Conservation (phyloP, 23 red algal genomes). For the Gracilaria domingensis region DNA sequence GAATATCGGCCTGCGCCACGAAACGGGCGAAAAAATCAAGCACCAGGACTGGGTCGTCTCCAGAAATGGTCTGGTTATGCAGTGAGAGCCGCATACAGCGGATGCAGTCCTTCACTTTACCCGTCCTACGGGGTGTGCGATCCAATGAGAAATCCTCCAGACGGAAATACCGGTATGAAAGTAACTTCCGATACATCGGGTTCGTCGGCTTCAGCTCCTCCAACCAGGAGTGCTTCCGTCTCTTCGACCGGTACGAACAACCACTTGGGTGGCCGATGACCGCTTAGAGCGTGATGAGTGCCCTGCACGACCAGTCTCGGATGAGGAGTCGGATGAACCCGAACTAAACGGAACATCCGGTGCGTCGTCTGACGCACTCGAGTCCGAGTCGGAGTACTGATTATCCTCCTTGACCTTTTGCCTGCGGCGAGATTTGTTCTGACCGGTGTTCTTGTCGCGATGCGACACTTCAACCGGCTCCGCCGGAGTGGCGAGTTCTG, state of each 20-base stretch:
- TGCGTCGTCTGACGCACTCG: not conserved
- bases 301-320: not conserved
- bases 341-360: not conserved
- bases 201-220: not conserved
- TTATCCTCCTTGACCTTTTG: not conserved
- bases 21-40: no score
- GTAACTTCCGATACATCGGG: not conserved
- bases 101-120: no score
- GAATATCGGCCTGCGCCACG: no score
- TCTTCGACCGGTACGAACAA: not conserved
- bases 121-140: not conserved
- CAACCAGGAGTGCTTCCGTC: not conserved
- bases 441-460: not conserved
- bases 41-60: no score
- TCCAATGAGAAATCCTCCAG: no score
- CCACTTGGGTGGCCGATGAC: not conserved
- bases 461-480: not conserved
- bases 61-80: no score
- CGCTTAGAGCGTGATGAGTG: conserved; percentile 7
- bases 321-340: not conserved
- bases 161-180: not conserved
- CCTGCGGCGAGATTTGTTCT: not conserved
- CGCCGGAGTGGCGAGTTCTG: not conserved
- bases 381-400: not conserved
- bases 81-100: no score